Evolutionary conservation across 2,329 filamentous ascomycete species (phyloP), one percentile per base, ranked within the genome.

Genomic region (Colletotrichum sp.): DNA sequence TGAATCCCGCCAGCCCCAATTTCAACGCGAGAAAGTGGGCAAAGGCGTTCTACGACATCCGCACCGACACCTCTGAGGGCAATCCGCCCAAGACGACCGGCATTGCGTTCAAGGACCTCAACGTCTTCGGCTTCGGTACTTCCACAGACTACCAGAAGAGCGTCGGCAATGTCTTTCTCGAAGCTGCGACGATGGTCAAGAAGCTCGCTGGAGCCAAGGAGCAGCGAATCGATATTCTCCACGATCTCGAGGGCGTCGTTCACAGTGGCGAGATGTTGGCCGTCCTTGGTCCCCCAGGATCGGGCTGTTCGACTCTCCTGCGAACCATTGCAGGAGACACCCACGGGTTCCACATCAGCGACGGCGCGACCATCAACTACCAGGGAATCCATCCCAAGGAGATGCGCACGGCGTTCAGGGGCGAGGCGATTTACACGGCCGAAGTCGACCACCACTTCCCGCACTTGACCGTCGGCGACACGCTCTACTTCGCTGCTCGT

Each of bases 241-340:
- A 84, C 67, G 84, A 87, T 68, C 83, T 90, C 26, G 89, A 91
- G 72, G 90, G 90, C n/a, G 69, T 91, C 1, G 86, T 91, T 5
- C 83, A 89, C 77, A 85, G 83, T 36, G 90, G 90, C 16, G 90
- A 92, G 84, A 89, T 92, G 87, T 82, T 91, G 32, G 87, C 90
- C 18, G 90, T 92, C 10, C 86, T 92, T 3, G 90, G 90, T 13
- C 89, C 89, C 59, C 90, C 91, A 5, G 85, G 85, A 4, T 80
- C 82, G 1, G 91, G 91, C n/a, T 95, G 93, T 79, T 92, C 92
- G 12, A 94, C 93, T 0, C 92, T 95, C 77, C 85, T 95, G 64
- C 94, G 93, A 81, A 92, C 91, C 0, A 86, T 93, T 65, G 88
- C 91, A 8, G 92, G 92, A 66, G 91, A 93, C 79, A 92, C 90